Evolutionary conservation across 305 asterid species (phyloP).

Genomic region (Fraxinus albicans): DNA sequence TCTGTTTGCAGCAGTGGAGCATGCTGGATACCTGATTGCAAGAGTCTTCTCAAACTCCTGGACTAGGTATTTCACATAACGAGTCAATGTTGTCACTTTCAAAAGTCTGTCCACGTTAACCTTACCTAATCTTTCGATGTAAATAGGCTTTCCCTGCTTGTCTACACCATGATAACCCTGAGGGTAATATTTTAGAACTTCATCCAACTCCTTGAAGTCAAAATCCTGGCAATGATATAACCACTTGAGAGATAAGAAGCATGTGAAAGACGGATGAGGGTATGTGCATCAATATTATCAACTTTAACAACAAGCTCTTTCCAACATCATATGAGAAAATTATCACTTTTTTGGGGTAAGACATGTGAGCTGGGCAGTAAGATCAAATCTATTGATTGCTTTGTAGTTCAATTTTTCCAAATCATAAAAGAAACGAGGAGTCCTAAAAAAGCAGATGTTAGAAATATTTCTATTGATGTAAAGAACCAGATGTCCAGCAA

Average conservation of each 20-base stretch:
- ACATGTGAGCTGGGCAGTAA: not conserved
- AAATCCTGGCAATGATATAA: conserved; percentile 44
- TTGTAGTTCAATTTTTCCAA: not conserved
- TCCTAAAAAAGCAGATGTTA: not conserved
- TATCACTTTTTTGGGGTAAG: not conserved
- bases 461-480: not conserved
- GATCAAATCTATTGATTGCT: not conserved
- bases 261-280: not conserved
- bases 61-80: conserved; percentile 52
- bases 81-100: conserved; percentile 50
- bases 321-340: not conserved
- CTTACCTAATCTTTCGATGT: conserved; percentile 64
- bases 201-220: conserved; percentile 44
- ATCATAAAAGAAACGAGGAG: not conserved
- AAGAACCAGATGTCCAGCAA: not conserved
- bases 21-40: conserved; percentile 51
- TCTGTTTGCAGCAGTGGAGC: conserved; percentile 54
- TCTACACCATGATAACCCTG: conserved; percentile 74
- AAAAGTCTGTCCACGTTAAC: conserved; percentile 42
- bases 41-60: conserved; percentile 58
- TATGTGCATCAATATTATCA: not conserved
- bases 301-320: not conserved
- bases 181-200: conserved; percentile 53
- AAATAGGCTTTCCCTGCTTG: conserved; percentile 59
- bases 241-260: not conserved